phyloP scores from a whole-genome alignment of 331 rosid genomes.

The Quercus tomentella region DNA sequence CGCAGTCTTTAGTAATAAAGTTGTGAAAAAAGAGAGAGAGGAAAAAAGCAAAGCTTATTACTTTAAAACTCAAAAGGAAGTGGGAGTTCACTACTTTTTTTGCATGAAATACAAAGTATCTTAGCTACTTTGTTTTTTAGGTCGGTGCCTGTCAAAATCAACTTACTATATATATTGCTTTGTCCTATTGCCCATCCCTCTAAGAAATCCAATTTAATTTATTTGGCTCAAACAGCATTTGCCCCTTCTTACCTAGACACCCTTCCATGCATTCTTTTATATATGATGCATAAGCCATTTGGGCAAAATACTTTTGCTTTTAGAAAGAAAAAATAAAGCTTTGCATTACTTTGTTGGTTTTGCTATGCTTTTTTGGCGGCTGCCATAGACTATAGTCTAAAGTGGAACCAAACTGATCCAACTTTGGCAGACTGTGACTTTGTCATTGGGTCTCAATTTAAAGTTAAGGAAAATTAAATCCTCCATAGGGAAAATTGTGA shows the following conservation, averaged over 20 bases:
- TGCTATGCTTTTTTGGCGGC: background rate
- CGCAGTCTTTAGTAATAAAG: constrained; percentile 21
- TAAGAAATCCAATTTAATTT: constrained; percentile 34
- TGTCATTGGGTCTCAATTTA: too few relatives aligned
- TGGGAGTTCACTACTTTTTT: constrained; percentile 24
- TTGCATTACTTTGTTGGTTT: background rate
- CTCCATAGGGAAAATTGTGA: too few relatives aligned
- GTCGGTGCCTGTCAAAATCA: constrained; percentile 65
- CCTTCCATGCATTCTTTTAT: constrained; percentile 12
- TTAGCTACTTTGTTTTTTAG: constrained; percentile 30
- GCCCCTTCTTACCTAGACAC: background rate
- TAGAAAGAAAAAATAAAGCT: background rate
- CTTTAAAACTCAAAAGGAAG: constrained; percentile 32
- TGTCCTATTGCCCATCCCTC: constrained; percentile 31
- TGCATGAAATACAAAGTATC: constrained; percentile 34
- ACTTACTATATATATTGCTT: constrained; percentile 18
- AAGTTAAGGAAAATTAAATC: too few relatives aligned
- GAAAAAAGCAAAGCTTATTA: constrained; percentile 21
- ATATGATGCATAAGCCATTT: constrained; percentile 16
- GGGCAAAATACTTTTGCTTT: constrained; percentile 3
- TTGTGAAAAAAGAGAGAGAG: background rate
- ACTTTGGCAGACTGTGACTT: background rate
- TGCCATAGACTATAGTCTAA: background rate
- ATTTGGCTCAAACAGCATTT: constrained; percentile 15
- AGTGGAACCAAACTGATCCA: background rate